Evolutionary conservation across 768 basidiomycete genomes (phyloP).

Genomic region (Glaciozyma martinii): DNA sequence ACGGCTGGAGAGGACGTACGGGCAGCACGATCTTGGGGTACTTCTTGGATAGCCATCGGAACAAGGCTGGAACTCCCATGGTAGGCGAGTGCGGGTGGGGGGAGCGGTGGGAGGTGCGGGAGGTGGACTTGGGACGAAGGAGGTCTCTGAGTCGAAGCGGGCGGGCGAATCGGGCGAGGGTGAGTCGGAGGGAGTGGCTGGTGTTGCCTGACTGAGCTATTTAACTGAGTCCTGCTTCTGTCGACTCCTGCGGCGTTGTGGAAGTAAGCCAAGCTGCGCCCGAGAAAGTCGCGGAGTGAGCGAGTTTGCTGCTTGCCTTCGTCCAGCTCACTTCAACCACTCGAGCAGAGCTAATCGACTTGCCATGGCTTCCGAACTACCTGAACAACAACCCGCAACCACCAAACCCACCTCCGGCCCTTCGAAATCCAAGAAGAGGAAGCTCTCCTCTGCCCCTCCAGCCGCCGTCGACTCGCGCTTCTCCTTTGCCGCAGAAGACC

Average conservation of each 20-base stretch:
- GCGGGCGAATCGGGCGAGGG: not conserved
- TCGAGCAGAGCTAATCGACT: not conserved
- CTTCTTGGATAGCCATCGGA: slow-evolving; percentile 97
- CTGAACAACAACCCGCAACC: not conserved
- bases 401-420: not conserved
- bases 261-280: not conserved
- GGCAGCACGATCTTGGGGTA: slow-evolving; percentile 89
- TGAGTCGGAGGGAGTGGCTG: not conserved
- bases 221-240: not conserved
- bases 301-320: not conserved
- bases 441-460: not conserved
- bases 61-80: slow-evolving; percentile 53
- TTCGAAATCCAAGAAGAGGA: not conserved
- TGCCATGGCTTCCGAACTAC: not conserved
- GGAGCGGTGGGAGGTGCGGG: not conserved
- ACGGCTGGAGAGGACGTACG: not conserved
- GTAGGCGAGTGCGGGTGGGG: not conserved
- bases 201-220: not conserved
- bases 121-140: too few species aligned
- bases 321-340: not conserved
- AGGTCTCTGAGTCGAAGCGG: not conserved
- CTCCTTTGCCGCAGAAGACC: not conserved
- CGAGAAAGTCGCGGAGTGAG: not conserved
- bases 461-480: not conserved
- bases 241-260: not conserved